phyloP scores from a whole-genome alignment of 2,329 filamentous ascomycete genomes.

The Diaporthe velutina region DNA sequence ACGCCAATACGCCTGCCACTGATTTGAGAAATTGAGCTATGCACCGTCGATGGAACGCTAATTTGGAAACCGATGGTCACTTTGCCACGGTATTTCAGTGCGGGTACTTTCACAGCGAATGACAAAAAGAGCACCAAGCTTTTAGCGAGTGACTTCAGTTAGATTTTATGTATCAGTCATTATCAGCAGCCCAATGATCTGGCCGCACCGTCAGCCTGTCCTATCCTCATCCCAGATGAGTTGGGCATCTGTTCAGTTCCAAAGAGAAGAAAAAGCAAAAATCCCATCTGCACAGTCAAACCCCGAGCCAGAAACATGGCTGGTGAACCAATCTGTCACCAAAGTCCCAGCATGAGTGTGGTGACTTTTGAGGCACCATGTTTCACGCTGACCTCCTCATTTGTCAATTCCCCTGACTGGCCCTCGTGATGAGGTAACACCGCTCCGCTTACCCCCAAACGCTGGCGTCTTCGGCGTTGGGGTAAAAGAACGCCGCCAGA shows the following conservation, averaged over 20 bases:
- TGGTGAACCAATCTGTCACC: not conserved
- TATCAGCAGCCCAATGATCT: not conserved
- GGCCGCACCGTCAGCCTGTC: not conserved
- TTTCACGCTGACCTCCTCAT: not conserved
- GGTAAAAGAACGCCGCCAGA: conserved; percentile 77
- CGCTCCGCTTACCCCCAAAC: not conserved
- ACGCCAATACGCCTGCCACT: not conserved
- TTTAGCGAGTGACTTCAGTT: conserved; percentile 34
- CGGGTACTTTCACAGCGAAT: not conserved
- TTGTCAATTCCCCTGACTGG: no score
- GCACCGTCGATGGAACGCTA: not conserved
- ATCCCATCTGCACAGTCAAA: not conserved
- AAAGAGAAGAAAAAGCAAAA: not conserved
- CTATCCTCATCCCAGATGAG: conserved; percentile 37
- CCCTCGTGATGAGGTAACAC: no score
- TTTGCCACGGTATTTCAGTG: not conserved
- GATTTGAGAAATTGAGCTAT: not conserved
- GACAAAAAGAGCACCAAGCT: not conserved
- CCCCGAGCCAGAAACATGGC: not conserved
- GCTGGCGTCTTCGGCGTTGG: conserved; percentile 62
- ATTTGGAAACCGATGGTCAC: not conserved
- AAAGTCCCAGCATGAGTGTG: not conserved
- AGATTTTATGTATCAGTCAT: conserved; percentile 12
- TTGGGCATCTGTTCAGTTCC: conserved; percentile 39
- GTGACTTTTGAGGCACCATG: not conserved